phyloP scores from a whole-genome alignment of 2,329 filamentous ascomycete species.

The Epichloe glyceriae region DNA sequence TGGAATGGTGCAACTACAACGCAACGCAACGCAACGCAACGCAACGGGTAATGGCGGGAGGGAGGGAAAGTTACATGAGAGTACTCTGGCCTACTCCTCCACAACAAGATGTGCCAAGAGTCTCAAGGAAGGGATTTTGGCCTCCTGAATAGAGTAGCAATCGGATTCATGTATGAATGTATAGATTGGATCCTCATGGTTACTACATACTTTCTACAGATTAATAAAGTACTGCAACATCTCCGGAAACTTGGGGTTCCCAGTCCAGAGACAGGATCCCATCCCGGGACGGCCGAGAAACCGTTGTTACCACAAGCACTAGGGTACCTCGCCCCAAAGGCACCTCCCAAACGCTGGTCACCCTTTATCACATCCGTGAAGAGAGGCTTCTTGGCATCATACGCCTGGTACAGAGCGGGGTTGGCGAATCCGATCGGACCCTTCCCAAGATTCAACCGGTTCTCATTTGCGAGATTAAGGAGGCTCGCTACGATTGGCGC shows the following conservation, averaged over 20 bases:
- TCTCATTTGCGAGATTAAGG: constrained; percentile 20
- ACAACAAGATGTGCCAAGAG: too few relatives aligned
- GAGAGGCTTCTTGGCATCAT: constrained; percentile 4
- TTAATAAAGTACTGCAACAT: constrained; percentile 30
- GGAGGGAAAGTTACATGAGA: too few relatives aligned
- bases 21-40: too few relatives aligned
- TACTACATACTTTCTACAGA: not conserved
- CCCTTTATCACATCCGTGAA: constrained; percentile 9
- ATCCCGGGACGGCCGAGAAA: constrained; percentile 10
- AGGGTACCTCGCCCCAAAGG: constrained; percentile 1
- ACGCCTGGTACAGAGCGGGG: constrained; percentile 15
- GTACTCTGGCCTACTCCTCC: too few relatives aligned
- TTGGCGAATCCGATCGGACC: constrained; percentile 21
- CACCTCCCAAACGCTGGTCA: constrained; percentile 9
- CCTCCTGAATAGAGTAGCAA: too few relatives aligned
- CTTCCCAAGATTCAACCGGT: constrained; percentile 17
- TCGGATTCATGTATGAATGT: too few relatives aligned
- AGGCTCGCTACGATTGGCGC: constrained; percentile 23
- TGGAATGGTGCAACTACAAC: too few relatives aligned
- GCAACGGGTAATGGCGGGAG: too few relatives aligned
- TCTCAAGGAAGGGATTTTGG: too few relatives aligned
- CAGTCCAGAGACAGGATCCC: constrained; percentile 11
- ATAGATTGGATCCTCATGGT: too few relatives aligned
- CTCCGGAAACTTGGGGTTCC: constrained; percentile 9
- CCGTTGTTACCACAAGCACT: constrained; percentile 10